Percentiles rank a stretch among this genome's conserved stretches.
Conservation (phyloP, 108 stramenopile genomes). For the Cylindrotheca fusiformis region DNA sequence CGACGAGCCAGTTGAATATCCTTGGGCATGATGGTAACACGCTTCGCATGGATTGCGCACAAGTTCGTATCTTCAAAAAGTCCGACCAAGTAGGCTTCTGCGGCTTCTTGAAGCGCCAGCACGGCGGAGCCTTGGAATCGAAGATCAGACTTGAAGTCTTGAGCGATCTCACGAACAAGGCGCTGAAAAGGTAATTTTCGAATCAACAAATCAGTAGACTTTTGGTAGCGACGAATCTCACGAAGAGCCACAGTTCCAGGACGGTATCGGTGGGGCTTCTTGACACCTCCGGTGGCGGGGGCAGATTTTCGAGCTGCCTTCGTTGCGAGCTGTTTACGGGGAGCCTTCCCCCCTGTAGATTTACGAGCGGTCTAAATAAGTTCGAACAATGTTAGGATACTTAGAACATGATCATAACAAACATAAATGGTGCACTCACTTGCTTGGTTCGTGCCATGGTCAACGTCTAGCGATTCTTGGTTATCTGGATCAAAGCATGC, state of each 20-base stretch:
- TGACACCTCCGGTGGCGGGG: slow-evolving; percentile 88
- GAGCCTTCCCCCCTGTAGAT: slow-evolving; percentile 98
- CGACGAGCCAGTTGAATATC: slow-evolving; percentile 89
- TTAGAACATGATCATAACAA: too few relatives aligned
- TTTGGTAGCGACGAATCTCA: slow-evolving; percentile 97
- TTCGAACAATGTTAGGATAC: too few relatives aligned
- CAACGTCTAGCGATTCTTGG: too few relatives aligned
- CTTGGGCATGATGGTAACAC: slow-evolving; percentile 99
- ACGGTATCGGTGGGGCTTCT: slow-evolving; percentile 88
- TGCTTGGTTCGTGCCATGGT: slow-evolving; percentile 99
- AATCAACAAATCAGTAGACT: slow-evolving; percentile 92
- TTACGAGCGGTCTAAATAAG: slow-evolving; percentile 98
- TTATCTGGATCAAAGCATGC: too few relatives aligned
- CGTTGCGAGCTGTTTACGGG: slow-evolving; percentile 90
- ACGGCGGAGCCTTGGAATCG: slow-evolving; percentile 97
- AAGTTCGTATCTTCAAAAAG: slow-evolving; percentile 98
- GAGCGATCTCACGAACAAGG: slow-evolving; percentile 95
- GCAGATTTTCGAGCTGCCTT: slow-evolving; percentile 89
- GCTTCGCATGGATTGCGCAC: slow-evolving; percentile 96
- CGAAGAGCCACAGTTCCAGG: slow-evolving; percentile 98
- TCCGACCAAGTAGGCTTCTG: slow-evolving; percentile 94
- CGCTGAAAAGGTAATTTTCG: slow-evolving; percentile 97
- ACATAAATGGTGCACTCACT: too few relatives aligned
- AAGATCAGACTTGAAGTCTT: slow-evolving; percentile 96
- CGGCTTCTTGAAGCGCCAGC: slow-evolving; percentile 92